phyloP scores from a whole-genome alignment of 2,329 filamentous ascomycete species.

The Helotiales sp. region DNA sequence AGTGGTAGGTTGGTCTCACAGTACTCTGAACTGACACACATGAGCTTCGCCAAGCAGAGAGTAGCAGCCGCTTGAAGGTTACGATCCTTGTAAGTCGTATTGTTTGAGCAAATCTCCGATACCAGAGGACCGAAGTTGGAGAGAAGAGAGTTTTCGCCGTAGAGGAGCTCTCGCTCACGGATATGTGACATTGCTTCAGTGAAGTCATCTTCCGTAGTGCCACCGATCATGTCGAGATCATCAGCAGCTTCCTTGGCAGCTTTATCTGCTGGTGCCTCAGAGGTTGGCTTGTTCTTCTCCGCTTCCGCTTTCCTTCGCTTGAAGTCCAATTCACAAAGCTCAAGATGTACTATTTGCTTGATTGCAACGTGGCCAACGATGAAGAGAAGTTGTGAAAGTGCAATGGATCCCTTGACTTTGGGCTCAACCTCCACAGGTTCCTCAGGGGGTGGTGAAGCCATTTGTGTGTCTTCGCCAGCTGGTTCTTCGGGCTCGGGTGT shows the following conservation, averaged over 20 bases:
- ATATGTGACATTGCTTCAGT: constrained; percentile 86
- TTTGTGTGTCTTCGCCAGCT: constrained; percentile 39
- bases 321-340: constrained; percentile 97
- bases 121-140: constrained; percentile 90
- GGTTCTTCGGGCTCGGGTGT: constrained; percentile 44
- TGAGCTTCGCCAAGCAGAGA: constrained; percentile 93
- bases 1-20: constrained; percentile 92
- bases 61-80: constrained; percentile 93
- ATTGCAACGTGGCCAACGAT: constrained; percentile 96
- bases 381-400: constrained; percentile 88
- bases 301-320: constrained; percentile 94
- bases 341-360: constrained; percentile 98
- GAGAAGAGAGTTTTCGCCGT: constrained; percentile 82
- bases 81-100: constrained; percentile 87
- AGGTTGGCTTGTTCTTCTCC: constrained; percentile 65
- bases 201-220: constrained; percentile 94
- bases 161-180: constrained; percentile 82
- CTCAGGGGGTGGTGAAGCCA: constrained; percentile 35
- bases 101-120: constrained; percentile 92
- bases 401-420: constrained; percentile 72
- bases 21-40: constrained; percentile 97
- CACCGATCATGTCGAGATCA: constrained; percentile 94
- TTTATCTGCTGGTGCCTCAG: constrained; percentile 53
- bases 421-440: constrained; percentile 41
- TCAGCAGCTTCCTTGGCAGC: constrained; percentile 73